Percentiles rank a stretch among this genome's conserved stretches.
Conservation (phyloP, 139 green algal genomes). For the Chlorella sp. region DNA sequence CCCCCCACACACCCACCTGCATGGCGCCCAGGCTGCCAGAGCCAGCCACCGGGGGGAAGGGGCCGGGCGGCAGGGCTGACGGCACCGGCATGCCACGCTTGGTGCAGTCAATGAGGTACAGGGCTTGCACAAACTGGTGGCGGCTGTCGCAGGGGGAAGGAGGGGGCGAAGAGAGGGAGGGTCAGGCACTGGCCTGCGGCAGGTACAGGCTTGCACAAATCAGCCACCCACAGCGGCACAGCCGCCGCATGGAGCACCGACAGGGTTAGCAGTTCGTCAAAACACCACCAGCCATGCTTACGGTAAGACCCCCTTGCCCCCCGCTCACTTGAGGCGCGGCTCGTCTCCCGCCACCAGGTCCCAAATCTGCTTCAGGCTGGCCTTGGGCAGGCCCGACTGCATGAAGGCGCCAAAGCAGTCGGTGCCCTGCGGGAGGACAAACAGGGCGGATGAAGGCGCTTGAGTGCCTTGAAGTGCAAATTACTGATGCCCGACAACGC, state of each 20-base stretch:
- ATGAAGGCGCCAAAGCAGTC: slow-evolving; percentile 88
- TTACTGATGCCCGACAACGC: too few relatives aligned
- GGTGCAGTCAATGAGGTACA: slow-evolving; percentile 85
- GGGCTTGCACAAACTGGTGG: slow-evolving; percentile 73
- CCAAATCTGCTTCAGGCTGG: slow-evolving; percentile 73
- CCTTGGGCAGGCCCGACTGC: slow-evolving; percentile 82
- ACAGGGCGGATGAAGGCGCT: too few relatives aligned
- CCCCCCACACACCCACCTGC: slow-evolving; percentile 1
- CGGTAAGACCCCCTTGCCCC: not conserved
- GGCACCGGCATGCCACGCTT: slow-evolving; percentile 61
- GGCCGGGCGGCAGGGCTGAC: slow-evolving; percentile 49
- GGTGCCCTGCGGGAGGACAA: slow-evolving; percentile 62
- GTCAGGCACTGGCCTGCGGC: too few relatives aligned
- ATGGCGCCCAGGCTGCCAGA: slow-evolving; percentile 15
- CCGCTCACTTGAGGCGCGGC: slow-evolving; percentile 60
- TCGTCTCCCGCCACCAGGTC: slow-evolving; percentile 73
- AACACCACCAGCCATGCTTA: too few relatives aligned
- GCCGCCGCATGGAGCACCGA: too few relatives aligned
- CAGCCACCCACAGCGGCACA: too few relatives aligned
- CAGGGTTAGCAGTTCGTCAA: too few relatives aligned
- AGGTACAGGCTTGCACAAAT: too few relatives aligned
- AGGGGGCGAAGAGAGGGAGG: not conserved
- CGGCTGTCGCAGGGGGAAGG: slow-evolving; percentile 13
- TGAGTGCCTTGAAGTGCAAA: too few relatives aligned
- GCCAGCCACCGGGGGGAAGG: slow-evolving; percentile 64